phyloP scores from a whole-genome alignment of 2,329 filamentous ascomycete species.

The Fusarium anguioides region DNA sequence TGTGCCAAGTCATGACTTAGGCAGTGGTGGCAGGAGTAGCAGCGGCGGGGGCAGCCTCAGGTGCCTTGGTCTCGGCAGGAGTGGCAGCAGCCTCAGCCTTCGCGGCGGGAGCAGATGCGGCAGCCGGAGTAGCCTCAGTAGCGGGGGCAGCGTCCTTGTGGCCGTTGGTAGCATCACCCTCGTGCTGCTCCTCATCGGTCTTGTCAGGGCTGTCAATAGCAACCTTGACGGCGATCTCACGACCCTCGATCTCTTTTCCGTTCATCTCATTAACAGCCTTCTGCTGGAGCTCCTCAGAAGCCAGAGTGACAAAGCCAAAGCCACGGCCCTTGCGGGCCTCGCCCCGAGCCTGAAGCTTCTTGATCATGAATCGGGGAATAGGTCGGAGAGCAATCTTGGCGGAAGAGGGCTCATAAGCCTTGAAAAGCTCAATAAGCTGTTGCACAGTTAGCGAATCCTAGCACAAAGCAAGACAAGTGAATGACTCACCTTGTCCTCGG shows the following conservation, averaged over 20 bases:
- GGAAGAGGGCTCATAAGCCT: constrained; percentile 88
- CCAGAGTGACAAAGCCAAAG: constrained; percentile 97
- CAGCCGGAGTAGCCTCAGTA: constrained; percentile 43
- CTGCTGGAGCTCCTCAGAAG: constrained; percentile 94
- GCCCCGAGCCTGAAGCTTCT: constrained; percentile 98
- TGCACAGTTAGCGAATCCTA: constrained; percentile 37
- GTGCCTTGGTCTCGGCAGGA: constrained; percentile 8
- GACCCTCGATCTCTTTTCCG: constrained; percentile 98
- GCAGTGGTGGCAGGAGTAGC: constrained; percentile 47
- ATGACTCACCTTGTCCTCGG: constrained; percentile 86
- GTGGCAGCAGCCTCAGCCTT: constrained; percentile 37
- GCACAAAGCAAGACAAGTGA: not conserved
- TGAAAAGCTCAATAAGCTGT: constrained; percentile 97
- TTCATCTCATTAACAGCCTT: constrained; percentile 99
- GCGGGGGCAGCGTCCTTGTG: constrained; percentile 51
- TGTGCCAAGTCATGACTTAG: constrained; percentile 46
- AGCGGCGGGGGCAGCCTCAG: constrained; percentile 43
- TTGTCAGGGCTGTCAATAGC: constrained; percentile 99
- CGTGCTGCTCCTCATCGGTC: constrained; percentile 79
- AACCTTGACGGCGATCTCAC: constrained; percentile 99
- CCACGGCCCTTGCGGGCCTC: constrained; percentile 99
- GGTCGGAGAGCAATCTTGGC: constrained; percentile 99
- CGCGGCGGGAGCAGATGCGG: constrained; percentile 38
- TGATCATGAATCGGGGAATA: constrained; percentile 99
- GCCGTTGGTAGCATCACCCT: constrained; percentile 57